Conservation (phyloP, 208 protist species). For the Trypanosoma boissoni region DNA sequence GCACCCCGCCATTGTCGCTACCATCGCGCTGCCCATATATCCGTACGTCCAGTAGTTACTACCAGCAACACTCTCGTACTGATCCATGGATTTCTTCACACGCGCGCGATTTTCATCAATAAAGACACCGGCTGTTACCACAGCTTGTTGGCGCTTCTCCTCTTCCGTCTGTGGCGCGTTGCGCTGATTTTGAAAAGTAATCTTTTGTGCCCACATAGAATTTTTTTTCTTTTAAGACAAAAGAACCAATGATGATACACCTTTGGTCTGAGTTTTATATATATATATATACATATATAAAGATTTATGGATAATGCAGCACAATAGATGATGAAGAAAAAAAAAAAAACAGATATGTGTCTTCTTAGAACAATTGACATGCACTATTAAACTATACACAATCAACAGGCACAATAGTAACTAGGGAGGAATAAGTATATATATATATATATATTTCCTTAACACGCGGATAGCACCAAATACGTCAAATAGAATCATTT, state of each 20-base stretch:
- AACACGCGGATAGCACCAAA: no score
- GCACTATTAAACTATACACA: not conserved
- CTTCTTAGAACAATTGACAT: not conserved
- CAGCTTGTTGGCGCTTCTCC: slow-evolving; percentile 69
- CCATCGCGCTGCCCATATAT: slow-evolving; percentile 71
- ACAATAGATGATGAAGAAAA: not conserved
- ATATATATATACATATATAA: slow-evolving; percentile 6
- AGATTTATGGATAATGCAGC: not conserved
- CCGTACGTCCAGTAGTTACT: slow-evolving; percentile 86
- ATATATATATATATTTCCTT: no score
- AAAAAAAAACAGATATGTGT: slow-evolving; percentile 14
- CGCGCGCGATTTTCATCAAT: slow-evolving; percentile 61
- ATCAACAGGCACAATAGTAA: not conserved
- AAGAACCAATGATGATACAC: not conserved
- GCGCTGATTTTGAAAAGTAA: slow-evolving; percentile 23
- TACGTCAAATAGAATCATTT: no score
- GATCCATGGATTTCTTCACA: slow-evolving; percentile 50
- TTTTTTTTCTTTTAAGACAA: not conserved
- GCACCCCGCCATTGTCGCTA: slow-evolving; percentile 60
- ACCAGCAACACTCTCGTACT: slow-evolving; percentile 55
- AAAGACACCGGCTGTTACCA: slow-evolving; percentile 71
- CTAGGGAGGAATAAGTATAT: not conserved
- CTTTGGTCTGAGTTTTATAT: slow-evolving; percentile 6
- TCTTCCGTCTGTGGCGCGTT: slow-evolving; percentile 39
- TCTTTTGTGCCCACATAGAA: slow-evolving; percentile 23